Base-by-base conservation (phyloP, 345 rosid species). In the Chamaenerion angustifolium region DNA sequence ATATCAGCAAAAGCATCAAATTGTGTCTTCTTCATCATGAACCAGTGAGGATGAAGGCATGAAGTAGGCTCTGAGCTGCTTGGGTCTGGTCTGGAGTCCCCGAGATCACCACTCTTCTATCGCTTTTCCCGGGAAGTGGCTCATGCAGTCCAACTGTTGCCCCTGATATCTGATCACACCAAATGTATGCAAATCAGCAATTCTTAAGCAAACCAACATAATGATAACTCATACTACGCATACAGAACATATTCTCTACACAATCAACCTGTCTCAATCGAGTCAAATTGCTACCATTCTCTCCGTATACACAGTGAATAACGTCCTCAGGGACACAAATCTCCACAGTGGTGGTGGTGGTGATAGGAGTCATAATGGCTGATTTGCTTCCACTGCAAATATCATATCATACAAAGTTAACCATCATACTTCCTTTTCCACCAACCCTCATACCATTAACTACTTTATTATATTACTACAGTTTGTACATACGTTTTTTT, bases 21-120 rank as follows among this genome's bases (percentile, higher is more conserved):
- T n/a, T n/a, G n/a, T n/a, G n/a, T 21, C 25, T 21, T 21, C 25
- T 21, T 21, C 25, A 21, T 56, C 46, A 76, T 56, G 73, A 70
- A 50, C 95, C 95, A 6, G 79, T 77, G 67, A 82, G 85, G 70
- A 90, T 83, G 61, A 83, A 90, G 16, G 98, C 95, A 53, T 86
- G 92, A 45, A 90, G 95, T 55, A 92, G 94, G 72, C 87, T 87
- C 72, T 92, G 96, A 57, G 96, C 98, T 41, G 90, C 89, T 56
- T 78, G 95, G 54, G 93, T 79, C 83, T 87, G 80, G 68, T 92
- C 95, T 14, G 96, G 95, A 41, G 93, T 78, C 57, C 98, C 98
- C 45, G 95, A 84, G 65, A 92, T 87, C 60, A 92, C 93, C 50
- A 87, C 53, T 66, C 81, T 76, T 75, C 88, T 73, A 72, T 87